phyloP scores from a whole-genome alignment of 192 early-diverging fungal genomes.

The Lunasporangiospora selenospora region DNA sequence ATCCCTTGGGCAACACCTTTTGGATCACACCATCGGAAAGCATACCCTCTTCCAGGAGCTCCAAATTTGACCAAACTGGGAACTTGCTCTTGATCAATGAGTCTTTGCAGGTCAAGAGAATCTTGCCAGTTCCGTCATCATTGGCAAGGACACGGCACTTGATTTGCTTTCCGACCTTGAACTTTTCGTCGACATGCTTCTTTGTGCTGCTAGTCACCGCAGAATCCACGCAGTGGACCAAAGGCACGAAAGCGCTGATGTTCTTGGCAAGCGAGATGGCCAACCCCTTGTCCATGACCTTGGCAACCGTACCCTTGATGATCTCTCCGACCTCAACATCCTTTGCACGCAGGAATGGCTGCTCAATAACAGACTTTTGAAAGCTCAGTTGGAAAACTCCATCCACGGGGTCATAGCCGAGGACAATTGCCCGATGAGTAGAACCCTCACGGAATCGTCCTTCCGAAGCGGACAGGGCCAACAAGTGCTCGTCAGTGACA shows the following conservation, averaged over 20 bases:
- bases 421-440: conserved; percentile 77
- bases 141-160: conserved; percentile 76
- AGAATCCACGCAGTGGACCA: conserved; percentile 78
- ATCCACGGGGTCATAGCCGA: conserved; percentile 81
- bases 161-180: conserved; percentile 75
- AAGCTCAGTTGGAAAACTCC: conserved; percentile 76
- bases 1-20: conserved; percentile 66
- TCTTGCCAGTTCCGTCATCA: conserved; percentile 58
- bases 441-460: conserved; percentile 72
- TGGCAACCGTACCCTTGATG: conserved; percentile 58
- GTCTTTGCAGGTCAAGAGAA: conserved; percentile 80
- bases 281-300: conserved; percentile 61
- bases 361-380: conserved; percentile 70
- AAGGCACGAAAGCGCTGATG: conserved; percentile 77
- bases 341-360: conserved; percentile 68
- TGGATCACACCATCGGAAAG: conserved; percentile 71
- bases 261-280: conserved; percentile 60
- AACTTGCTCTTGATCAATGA: conserved; percentile 73
- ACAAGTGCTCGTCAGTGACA: conserved; percentile 69
- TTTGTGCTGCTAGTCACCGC: conserved; percentile 57
- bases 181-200: conserved; percentile 68
- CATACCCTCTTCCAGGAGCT: conserved; percentile 63
- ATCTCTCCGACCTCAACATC: conserved; percentile 73
- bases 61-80: conserved; percentile 67
- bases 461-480: conserved; percentile 54